Percentiles rank a stretch among this genome's conserved stretches.
These are phyloP conservation scores for Coccomyxa sp. DNA, from an alignment of 139 green algal species.

Conservation along the genomic window DNA sequence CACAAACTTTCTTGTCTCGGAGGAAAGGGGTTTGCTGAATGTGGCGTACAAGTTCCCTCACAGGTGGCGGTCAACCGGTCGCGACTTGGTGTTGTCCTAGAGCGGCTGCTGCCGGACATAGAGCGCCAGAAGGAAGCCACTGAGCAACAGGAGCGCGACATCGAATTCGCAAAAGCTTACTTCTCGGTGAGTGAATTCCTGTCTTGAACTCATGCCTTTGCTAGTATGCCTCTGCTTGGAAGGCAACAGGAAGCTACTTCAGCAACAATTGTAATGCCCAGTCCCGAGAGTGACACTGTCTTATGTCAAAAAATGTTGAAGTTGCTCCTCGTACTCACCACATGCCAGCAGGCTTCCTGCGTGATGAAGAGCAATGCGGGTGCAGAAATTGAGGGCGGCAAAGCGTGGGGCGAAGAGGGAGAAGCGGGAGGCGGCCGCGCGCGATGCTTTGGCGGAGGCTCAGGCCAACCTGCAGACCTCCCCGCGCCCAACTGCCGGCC, in stretches of 20 bases:
- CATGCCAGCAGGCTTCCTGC: constrained; percentile 1
- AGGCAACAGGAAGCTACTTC: no score
- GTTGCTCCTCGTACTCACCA: no score
- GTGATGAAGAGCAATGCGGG: neutral
- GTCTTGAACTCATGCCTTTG: no score
- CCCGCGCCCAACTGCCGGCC: constrained; percentile 4
- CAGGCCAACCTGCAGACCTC: constrained; percentile 1
- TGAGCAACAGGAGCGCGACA: constrained; percentile 18
- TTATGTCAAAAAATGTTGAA: no score
- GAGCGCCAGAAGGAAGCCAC: constrained; percentile 30
- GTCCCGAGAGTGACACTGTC: no score
- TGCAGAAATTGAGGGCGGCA: constrained; percentile 48
- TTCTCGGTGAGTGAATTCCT: no score
- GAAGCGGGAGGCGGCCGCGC: constrained; percentile 56
- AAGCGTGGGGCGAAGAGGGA: constrained; percentile 63
- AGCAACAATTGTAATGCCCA: no score
- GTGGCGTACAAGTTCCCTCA: neutral
- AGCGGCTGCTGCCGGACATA: constrained; percentile 41
- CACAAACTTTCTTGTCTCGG: no score
- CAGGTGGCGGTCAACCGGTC: constrained; percentile 51
- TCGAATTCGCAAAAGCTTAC: constrained; percentile 42
- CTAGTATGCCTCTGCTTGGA: constrained; percentile 12
- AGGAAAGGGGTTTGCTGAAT: no score
- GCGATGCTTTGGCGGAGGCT: constrained; percentile 31
- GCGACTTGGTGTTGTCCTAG: constrained; percentile 34